Base-by-base conservation (phyloP, 1,139 yeast genomes). In the Nematodospora anomalae region DNA sequence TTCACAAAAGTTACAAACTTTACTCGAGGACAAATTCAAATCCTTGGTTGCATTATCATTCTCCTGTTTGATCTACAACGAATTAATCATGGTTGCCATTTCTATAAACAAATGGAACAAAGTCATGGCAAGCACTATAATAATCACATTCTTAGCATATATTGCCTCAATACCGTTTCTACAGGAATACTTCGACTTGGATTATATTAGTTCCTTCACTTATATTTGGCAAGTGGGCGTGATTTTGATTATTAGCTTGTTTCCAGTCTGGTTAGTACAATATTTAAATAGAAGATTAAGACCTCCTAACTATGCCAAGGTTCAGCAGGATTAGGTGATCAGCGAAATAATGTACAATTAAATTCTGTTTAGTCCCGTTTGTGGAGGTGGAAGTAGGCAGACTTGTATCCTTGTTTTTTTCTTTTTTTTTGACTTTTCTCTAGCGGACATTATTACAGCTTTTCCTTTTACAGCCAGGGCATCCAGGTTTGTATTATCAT, bases 281-380 rank as follows among this genome's bases (percentile, higher is more conserved):
- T 72, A 86, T 5, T 64, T 90, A 18, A 79, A 83, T 53, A 74
- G 96, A 44, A 79, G 71, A 47, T 60, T 94, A 40, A 78, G 89
- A 47, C 98, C 98, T 6, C 98, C 98, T 27, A 89, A 86, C 55
- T 92, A 94, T 60, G 97, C 97, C n/a, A 92, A 92, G 57, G 97
- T 92, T 33, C 97, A 87, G 58, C 94, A 83, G 45, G 80, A 64
- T 42, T 66, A 51, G 38, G 8, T 11, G 21, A n/a, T n/a, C n/a
- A n/a, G n/a, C n/a, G n/a, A n/a, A n/a, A n/a, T n/a, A n/a, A n/a
- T n/a, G n/a, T n/a, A n/a, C n/a, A n/a, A n/a, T n/a, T n/a, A n/a
- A n/a, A n/a, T n/a, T n/a, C n/a, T n/a, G n/a, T n/a, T n/a, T n/a
- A n/a, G n/a, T n/a, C n/a, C n/a, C n/a, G n/a, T n/a, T n/a, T n/a